Evolutionary conservation across 768 basidiomycete species (phyloP).

Genomic region (Stropharia rugosoannulata): DNA sequence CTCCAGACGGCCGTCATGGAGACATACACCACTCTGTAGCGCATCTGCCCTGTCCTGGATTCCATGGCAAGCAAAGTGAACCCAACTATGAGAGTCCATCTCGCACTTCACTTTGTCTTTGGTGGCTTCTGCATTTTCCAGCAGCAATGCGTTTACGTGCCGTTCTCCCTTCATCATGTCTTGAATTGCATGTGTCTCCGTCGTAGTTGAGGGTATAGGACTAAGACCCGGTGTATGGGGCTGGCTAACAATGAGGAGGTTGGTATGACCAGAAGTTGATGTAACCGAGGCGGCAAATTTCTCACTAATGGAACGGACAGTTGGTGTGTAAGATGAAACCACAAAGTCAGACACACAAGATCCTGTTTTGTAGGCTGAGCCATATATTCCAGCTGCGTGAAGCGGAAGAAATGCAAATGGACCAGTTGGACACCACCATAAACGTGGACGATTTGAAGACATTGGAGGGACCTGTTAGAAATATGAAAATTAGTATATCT

Average conservation of each 20-base stretch:
- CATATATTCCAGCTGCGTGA: conserved; percentile 21
- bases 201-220: conserved; percentile 1
- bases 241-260: conserved; percentile 9
- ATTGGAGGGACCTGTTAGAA: too few species aligned
- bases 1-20: conserved; percentile 20
- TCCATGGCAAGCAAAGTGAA: conserved; percentile 40
- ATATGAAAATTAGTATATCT: too few species aligned
- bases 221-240: conserved; percentile 2
- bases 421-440: conserved; percentile 15
- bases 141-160: background rate
- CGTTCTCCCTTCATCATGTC: background rate
- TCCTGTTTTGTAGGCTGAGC: background rate
- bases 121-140: conserved; percentile 10
- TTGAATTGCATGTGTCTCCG: background rate
- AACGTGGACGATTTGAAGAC: too few species aligned
- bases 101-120: conserved; percentile 2
- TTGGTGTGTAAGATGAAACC: conserved; percentile 22
- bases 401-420: conserved; percentile 20
- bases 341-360: conserved; percentile 12
- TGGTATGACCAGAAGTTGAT: background rate
- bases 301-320: conserved; percentile 1
- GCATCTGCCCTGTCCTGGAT: conserved; percentile 27
- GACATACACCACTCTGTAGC: conserved; percentile 20
- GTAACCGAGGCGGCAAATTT: background rate
- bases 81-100: conserved; percentile 9